Conservation (phyloP, 2,329 filamentous ascomycete genomes). For the Zasmidium cellare region DNA sequence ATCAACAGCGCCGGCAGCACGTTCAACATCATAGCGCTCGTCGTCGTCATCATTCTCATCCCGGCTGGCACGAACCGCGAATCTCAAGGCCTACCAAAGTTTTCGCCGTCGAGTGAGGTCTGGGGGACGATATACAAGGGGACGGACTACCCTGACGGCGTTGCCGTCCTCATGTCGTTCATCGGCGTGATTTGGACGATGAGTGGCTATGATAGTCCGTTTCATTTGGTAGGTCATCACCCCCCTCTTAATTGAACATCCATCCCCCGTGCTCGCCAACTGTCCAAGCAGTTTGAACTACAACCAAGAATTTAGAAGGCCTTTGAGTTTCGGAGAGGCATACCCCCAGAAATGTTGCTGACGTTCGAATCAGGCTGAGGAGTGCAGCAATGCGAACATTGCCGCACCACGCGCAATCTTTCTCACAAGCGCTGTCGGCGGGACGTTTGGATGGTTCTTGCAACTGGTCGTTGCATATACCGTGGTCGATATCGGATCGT, state of each 20-base stretch:
- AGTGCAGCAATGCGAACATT: conserved; percentile 71
- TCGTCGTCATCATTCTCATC: conserved; percentile 68
- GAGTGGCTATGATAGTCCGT: conserved; percentile 20
- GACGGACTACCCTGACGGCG: conserved; percentile 67
- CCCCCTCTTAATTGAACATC: no score
- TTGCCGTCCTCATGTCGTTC: conserved; percentile 71
- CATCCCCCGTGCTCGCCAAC: no score
- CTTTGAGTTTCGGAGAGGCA: no score
- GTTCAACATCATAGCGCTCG: conserved; percentile 68
- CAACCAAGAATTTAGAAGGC: no score
- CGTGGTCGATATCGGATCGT: conserved; percentile 61
- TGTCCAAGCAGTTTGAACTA: no score
- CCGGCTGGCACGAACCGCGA: conserved; percentile 57
- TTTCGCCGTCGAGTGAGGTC: conserved; percentile 58
- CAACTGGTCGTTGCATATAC: conserved; percentile 74
- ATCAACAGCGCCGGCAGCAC: conserved; percentile 70
- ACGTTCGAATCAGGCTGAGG: conserved; percentile 47
- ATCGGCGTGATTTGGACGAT: conserved; percentile 70
- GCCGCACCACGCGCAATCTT: conserved; percentile 72
- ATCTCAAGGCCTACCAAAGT: conserved; percentile 57
- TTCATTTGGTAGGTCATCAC: background rate
- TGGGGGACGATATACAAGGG: conserved; percentile 67
- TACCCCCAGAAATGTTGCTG: no score
- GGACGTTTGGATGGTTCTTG: conserved; percentile 70
- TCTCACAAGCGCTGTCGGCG: conserved; percentile 66